phyloP scores from a whole-genome alignment of 495 filamentous ascomycete species.

The Aspergillus baeticus region DNA sequence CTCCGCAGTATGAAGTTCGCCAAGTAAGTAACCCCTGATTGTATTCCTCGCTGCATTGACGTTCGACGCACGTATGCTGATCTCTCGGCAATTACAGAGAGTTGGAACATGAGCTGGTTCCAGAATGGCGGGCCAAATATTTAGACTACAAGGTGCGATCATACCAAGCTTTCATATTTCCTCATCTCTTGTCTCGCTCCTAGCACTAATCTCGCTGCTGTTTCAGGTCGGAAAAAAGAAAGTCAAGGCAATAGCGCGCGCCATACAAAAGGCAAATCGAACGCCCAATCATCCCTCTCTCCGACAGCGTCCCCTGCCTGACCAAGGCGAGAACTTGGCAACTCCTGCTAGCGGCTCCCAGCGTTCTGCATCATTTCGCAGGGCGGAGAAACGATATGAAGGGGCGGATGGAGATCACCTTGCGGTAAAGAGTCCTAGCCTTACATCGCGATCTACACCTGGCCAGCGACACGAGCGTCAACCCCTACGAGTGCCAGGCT shows the following conservation, averaged over 20 bases:
- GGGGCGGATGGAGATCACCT: conserved; percentile 14
- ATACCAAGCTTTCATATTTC: background rate
- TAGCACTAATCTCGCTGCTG: conserved; percentile 1
- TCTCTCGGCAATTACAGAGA: conserved; percentile 48
- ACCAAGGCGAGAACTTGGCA: conserved; percentile 8
- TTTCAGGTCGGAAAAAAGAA: conserved; percentile 77
- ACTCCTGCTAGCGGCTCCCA: conserved; percentile 11
- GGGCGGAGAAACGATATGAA: conserved; percentile 26
- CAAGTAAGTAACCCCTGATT: conserved; percentile 44
- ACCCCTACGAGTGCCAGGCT: conserved; percentile 37
- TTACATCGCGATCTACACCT: conserved; percentile 27
- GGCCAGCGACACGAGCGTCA: conserved; percentile 33
- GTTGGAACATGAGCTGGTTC: conserved; percentile 81
- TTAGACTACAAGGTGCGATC: conserved; percentile 76
- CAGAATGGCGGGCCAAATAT: conserved; percentile 92
- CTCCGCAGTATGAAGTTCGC: conserved; percentile 59
- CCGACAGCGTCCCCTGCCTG: conserved; percentile 19
- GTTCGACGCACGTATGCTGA: conserved; percentile 13
- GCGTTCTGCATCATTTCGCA: conserved; percentile 14
- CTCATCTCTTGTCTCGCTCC: background rate
- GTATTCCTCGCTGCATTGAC: conserved; percentile 8
- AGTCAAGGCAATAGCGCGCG: conserved; percentile 74
- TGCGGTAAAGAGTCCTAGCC: conserved; percentile 10
- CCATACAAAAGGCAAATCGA: conserved; percentile 58
- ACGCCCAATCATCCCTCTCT: conserved; percentile 47